phyloP scores from a whole-genome alignment of 1,139 yeast species.

The Candida buenavistaensis region DNA sequence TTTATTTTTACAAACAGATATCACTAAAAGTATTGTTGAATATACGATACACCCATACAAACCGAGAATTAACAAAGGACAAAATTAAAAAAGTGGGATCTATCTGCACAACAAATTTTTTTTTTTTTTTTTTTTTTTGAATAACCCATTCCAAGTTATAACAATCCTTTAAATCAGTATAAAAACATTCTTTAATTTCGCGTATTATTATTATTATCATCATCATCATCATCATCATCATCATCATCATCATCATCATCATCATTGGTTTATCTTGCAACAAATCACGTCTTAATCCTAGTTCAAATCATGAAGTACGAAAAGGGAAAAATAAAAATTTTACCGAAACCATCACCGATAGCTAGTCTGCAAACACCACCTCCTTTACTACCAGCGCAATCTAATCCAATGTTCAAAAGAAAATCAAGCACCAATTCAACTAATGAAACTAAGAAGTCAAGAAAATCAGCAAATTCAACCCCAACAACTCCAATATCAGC shows the following conservation, averaged over 20 bases:
- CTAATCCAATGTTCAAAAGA: conserved; percentile 11
- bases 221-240: no score
- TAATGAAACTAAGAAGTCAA: conserved; percentile 1
- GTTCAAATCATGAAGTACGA: conserved; percentile 19
- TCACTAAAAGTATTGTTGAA: no score
- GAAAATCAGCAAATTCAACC: conserved; percentile 3
- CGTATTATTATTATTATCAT: no score
- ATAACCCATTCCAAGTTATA: background rate
- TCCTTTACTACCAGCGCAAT: conserved; percentile 8
- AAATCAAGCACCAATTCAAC: conserved; percentile 7
- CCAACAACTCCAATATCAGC: conserved; percentile 3
- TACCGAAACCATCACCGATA: conserved; percentile 23
- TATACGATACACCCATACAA: no score
- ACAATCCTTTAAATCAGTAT: background rate
- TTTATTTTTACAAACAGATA: no score
- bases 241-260: no score
- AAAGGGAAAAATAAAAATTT: conserved; percentile 37
- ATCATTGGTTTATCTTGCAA: background rate
- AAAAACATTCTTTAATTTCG: no score
- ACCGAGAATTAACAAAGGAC: background rate
- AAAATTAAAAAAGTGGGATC: background rate
- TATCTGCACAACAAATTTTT: no score
- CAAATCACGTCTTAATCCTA: background rate
- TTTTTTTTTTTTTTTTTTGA: no score
- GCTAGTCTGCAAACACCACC: conserved; percentile 13